phyloP scores from a whole-genome alignment of 2,329 filamentous ascomycete genomes.

The Diaporthe ilicicola region DNA sequence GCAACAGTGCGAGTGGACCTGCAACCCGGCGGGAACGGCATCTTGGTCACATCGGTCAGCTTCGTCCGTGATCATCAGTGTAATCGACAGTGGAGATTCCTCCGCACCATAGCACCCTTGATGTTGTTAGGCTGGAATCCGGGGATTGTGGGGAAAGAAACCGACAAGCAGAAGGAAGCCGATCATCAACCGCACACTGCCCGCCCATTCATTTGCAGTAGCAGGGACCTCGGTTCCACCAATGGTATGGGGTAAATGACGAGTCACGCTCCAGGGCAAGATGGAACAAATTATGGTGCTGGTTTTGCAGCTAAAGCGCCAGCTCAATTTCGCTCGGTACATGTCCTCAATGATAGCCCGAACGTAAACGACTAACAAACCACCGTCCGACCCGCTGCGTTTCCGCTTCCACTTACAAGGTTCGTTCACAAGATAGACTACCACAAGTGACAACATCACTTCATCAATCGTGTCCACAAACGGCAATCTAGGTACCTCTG shows the following conservation, averaged over 20 bases:
- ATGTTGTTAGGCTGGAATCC: background rate
- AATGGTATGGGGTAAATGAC: constrained; percentile 28
- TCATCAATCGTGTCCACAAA: constrained; percentile 10
- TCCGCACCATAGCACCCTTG: background rate
- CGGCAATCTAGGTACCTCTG: background rate
- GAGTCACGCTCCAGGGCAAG: constrained; percentile 1
- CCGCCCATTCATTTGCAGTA: background rate
- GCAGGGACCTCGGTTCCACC: constrained; percentile 26
- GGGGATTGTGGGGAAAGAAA: constrained; percentile 11
- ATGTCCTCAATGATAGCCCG: constrained; percentile 27
- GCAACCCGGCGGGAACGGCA: background rate
- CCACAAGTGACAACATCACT: background rate
- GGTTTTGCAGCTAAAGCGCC: background rate
- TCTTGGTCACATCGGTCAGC: constrained; percentile 9
- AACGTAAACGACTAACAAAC: background rate
- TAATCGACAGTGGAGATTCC: constrained; percentile 6
- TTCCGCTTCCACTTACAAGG: background rate
- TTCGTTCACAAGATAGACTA: background rate
- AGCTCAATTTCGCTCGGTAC: constrained; percentile 7
- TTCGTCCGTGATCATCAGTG: background rate
- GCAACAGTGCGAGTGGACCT: background rate
- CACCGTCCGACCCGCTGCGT: background rate
- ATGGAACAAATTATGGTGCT: background rate
- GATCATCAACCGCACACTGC: background rate
- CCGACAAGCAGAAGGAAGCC: background rate